These are phyloP conservation scores for Coniophora puteana DNA, from an alignment of 1,284 basidiomycete genomes.

Conservation along the genomic window DNA sequence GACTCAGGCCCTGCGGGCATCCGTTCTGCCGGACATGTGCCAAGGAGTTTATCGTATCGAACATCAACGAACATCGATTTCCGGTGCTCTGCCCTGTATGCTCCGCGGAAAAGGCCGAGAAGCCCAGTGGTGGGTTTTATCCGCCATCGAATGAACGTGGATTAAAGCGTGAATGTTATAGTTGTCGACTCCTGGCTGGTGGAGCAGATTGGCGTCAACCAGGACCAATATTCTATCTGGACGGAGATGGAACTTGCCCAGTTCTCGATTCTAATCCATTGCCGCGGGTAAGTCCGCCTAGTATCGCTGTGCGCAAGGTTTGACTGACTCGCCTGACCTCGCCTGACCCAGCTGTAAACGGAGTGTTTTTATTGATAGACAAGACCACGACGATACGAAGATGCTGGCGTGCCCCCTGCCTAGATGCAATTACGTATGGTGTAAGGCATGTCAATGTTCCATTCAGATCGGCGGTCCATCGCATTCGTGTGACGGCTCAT, in stretches of 20 bases:
- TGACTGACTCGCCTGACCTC: background rate
- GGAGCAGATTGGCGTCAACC: slow-evolving; percentile 44
- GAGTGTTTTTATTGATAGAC: slow-evolving; percentile 45
- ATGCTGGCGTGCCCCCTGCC: slow-evolving; percentile 42
- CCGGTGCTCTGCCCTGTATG: slow-evolving; percentile 62
- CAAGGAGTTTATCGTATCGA: slow-evolving; percentile 38
- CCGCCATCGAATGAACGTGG: background rate
- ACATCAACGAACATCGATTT: slow-evolving; percentile 49
- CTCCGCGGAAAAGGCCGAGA: slow-evolving; percentile 27
- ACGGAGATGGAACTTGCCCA: slow-evolving; percentile 51
- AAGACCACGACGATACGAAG: slow-evolving; percentile 38
- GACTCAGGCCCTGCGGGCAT: slow-evolving; percentile 46
- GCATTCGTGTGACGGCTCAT: slow-evolving; percentile 56
- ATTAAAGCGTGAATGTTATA: background rate
- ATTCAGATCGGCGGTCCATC: slow-evolving; percentile 33
- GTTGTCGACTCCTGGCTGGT: slow-evolving; percentile 41
- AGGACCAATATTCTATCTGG: slow-evolving; percentile 45
- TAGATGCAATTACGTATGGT: slow-evolving; percentile 46
- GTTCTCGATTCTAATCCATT: slow-evolving; percentile 45
- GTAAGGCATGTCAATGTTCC: slow-evolving; percentile 46
- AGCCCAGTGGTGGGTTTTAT: slow-evolving; percentile 36
- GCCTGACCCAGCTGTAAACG: slow-evolving; percentile 37
- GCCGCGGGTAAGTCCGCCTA: slow-evolving; percentile 20
- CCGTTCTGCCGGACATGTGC: slow-evolving; percentile 54
- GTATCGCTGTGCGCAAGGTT: background rate